Percentiles rank a stretch among this genome's conserved stretches.
These are phyloP conservation scores for Plenodomus lindquistii DNA, from an alignment of 2,329 filamentous ascomycete species.

Conservation along the genomic window DNA sequence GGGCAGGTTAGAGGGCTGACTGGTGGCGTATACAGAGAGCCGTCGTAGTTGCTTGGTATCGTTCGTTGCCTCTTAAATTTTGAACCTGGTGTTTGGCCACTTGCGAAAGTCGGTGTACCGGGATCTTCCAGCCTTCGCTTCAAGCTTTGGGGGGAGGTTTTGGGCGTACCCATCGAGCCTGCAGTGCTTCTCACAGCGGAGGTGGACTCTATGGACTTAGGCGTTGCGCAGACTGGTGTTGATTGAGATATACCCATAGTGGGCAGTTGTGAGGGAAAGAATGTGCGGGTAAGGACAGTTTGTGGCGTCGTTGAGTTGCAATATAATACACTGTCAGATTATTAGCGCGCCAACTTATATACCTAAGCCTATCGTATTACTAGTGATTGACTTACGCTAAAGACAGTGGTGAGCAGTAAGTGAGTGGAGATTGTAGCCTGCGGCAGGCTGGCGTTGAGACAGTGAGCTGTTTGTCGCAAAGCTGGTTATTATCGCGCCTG, in stretches of 20 bases:
- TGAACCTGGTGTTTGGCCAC: not conserved
- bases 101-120: not conserved
- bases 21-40: constrained; percentile 9
- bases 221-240: not conserved
- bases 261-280: not conserved
- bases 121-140: not conserved
- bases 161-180: constrained; percentile 2
- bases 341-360: not conserved
- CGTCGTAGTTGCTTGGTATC: not conserved
- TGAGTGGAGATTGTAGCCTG: not conserved
- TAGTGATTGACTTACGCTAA: not conserved
- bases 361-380: not conserved
- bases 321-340: not conserved
- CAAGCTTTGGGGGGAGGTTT: not conserved
- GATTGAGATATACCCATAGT: not conserved
- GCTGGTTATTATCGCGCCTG: not conserved
- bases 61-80: not conserved
- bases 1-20: constrained; percentile 5
- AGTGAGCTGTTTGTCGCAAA: not conserved
- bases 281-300: not conserved
- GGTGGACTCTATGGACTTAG: not conserved
- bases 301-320: not conserved
- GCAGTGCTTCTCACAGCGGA: not conserved
- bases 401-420: not conserved
- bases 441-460: too few species aligned